A percentile compares a stretch with the other conserved stretches of the same genome.
These are phyloP conservation scores for Fusarium palustre DNA, from an alignment of 2,329 filamentous ascomycete genomes.

Conservation along the genomic window DNA sequence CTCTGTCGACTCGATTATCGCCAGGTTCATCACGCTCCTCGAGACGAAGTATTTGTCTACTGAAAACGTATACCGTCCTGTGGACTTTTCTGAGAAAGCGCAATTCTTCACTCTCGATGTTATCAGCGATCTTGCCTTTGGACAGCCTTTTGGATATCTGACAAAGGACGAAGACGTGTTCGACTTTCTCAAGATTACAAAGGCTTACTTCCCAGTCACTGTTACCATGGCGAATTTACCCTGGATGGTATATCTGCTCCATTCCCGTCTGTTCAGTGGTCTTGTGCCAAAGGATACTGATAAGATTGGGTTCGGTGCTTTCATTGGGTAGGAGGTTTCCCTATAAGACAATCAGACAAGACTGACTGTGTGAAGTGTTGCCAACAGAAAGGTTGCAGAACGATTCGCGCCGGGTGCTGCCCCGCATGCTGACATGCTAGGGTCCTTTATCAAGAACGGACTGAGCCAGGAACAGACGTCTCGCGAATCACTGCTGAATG, in stretches of 20 bases:
- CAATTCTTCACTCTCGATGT: constrained; percentile 67
- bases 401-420: neutral
- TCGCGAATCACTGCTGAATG: constrained; percentile 50
- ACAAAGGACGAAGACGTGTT: constrained; percentile 59
- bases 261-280: constrained; percentile 33
- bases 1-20: constrained; percentile 61
- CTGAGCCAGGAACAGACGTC: constrained; percentile 50
- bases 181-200: constrained; percentile 50
- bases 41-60: constrained; percentile 57
- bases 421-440: constrained; percentile 53
- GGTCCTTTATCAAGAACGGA: constrained; percentile 56
- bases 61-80: constrained; percentile 43
- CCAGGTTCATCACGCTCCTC: constrained; percentile 59
- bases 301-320: constrained; percentile 41
- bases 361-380: constrained; percentile 36
- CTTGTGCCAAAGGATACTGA: constrained; percentile 52
- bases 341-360: constrained; percentile 34
- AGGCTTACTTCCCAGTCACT: constrained; percentile 8
- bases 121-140: constrained; percentile 63
- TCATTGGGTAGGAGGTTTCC: constrained; percentile 1
- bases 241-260: neutral
- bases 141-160: constrained; percentile 63
- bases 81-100: constrained; percentile 61
- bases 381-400: constrained; percentile 14
- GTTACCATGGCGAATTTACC: constrained; percentile 13